phyloP scores from a whole-genome alignment of 192 early-diverging fungal genomes.

The Podila clonocystis region DNA sequence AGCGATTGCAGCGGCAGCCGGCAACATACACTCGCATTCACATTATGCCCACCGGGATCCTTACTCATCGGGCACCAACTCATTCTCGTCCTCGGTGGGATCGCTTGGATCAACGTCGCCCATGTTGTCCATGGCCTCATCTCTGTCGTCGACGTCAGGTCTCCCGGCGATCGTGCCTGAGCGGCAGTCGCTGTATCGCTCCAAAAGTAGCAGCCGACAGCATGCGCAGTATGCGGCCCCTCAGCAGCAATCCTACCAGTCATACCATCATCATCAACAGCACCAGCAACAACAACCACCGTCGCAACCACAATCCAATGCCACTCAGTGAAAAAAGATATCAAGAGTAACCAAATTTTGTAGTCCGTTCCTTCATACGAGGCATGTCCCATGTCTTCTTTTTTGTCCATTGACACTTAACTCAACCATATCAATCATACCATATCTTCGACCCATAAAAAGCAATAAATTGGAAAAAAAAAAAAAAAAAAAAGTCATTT shows the following conservation, averaged over 20 bases:
- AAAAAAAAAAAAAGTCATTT: background rate
- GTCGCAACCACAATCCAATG: background rate
- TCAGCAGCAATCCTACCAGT: conserved; percentile 12
- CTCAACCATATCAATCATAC: background rate
- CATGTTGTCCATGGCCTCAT: conserved; percentile 47
- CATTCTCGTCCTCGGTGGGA: conserved; percentile 40
- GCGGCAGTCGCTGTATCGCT: conserved; percentile 44
- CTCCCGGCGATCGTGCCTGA: conserved; percentile 46
- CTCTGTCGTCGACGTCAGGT: conserved; percentile 40
- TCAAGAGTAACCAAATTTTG: too few species aligned
- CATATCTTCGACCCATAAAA: background rate
- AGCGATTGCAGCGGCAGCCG: conserved; percentile 16
- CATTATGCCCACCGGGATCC: conserved; percentile 10
- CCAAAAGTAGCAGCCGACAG: conserved; percentile 45
- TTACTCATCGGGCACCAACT: conserved; percentile 36
- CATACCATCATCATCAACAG: background rate
- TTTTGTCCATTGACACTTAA: too few species aligned
- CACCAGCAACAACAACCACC: conserved; percentile 14
- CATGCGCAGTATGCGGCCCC: conserved; percentile 23
- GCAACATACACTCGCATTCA: background rate
- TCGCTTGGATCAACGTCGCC: conserved; percentile 42
- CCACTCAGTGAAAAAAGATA: too few species aligned
- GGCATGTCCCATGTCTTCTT: too few species aligned
- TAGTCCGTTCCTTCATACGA: too few species aligned
- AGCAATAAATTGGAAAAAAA: background rate